Evolutionary conservation across 208 protist species (phyloP).

Genomic region (Borovskyia barvae): DNA sequence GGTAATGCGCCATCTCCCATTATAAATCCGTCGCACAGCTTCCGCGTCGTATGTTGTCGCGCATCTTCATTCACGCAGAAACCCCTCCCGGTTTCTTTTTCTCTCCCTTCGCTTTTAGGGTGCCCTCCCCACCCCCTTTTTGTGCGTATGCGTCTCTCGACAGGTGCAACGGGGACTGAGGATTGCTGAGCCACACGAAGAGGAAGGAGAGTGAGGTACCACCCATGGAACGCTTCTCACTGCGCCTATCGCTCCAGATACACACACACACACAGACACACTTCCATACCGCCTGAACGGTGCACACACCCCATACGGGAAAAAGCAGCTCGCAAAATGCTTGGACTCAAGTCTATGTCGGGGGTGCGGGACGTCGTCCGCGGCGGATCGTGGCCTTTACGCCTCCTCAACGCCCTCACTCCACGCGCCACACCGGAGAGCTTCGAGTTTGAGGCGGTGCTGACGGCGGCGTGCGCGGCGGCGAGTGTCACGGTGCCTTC

Average conservation of each 20-base stretch:
- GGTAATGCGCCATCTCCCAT: no score
- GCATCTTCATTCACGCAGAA: no score
- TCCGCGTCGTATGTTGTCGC: no score
- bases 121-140: no score
- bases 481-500: slow-evolving; percentile 49
- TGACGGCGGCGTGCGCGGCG: slow-evolving; percentile 56
- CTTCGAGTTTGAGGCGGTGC: slow-evolving; percentile 59
- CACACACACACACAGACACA: background rate
- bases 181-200: background rate
- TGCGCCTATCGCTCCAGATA: background rate
- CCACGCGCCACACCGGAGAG: slow-evolving; percentile 27
- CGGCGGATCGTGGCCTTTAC: slow-evolving; percentile 35
- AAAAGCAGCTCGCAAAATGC: slow-evolving; percentile 31
- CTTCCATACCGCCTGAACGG: background rate
- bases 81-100: no score
- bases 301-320: background rate
- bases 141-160: no score
- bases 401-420: slow-evolving; percentile 45
- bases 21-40: no score
- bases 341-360: slow-evolving; percentile 75
- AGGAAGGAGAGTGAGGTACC: background rate
- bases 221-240: no score
- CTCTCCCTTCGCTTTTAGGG: no score
- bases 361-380: slow-evolving; percentile 72
- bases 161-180: no score